These are phyloP conservation scores for Diutina rugosa DNA, from an alignment of 1,139 yeast species.

Conservation along the genomic window DNA sequence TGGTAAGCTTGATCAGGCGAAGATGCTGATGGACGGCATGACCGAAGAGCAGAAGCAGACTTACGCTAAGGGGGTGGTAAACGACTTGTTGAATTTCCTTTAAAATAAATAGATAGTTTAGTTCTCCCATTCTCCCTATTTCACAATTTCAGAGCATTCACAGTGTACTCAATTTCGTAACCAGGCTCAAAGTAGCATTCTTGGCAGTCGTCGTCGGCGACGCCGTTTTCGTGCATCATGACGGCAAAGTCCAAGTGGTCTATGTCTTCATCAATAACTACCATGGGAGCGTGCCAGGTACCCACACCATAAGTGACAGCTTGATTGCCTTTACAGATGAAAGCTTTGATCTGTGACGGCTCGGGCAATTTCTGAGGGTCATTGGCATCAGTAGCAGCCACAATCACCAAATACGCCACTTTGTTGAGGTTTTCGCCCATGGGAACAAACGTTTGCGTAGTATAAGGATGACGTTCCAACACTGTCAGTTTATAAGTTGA, in stretches of 20 bases:
- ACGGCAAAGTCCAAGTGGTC: conserved; percentile 70
- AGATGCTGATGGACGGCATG: conserved; percentile 13
- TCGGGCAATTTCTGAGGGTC: conserved; percentile 42
- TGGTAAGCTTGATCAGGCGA: conserved; percentile 19
- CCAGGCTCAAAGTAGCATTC: conserved; percentile 66
- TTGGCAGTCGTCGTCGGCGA: conserved; percentile 69
- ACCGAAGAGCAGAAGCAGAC: conserved; percentile 13
- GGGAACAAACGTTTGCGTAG: conserved; percentile 88
- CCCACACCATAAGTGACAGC: conserved; percentile 80
- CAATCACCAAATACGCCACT: conserved; percentile 64
- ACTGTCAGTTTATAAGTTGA: conserved; percentile 49
- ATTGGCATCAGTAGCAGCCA: conserved; percentile 41
- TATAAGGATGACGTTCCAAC: conserved; percentile 77
- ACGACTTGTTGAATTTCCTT: conserved; percentile 25
- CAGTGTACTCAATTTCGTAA: conserved; percentile 20
- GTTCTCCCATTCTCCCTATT: background rate
- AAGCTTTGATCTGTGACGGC: conserved; percentile 46
- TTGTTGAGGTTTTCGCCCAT: conserved; percentile 50
- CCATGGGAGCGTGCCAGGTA: conserved; percentile 84
- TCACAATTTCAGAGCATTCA: conserved; percentile 4
- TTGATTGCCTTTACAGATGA: conserved; percentile 69
- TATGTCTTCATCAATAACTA: conserved; percentile 43
- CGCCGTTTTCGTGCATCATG: conserved; percentile 70
- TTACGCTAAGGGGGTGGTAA: conserved; percentile 21
- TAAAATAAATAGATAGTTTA: conserved; percentile 5